phyloP scores from a whole-genome alignment of 192 early-diverging fungal genomes.

The Linnemannia schmuckeri region DNA sequence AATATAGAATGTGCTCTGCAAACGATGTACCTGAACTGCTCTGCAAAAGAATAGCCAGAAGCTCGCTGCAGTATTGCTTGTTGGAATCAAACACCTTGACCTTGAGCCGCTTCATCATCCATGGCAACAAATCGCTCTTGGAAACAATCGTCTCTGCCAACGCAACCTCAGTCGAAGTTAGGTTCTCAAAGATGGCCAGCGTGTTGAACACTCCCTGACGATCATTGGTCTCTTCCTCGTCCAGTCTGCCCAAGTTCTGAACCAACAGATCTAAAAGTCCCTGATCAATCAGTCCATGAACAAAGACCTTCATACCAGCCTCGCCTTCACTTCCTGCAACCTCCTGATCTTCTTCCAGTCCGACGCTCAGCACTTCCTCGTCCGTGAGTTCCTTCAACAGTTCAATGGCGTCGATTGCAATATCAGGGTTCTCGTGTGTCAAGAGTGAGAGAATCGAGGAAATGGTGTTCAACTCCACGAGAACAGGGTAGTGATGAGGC shows the following conservation, averaged over 20 bases:
- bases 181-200: conserved; percentile 88
- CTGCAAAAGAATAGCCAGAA: conserved; percentile 89
- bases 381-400: conserved; percentile 93
- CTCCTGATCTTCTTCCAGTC: conserved; percentile 68
- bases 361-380: conserved; percentile 80
- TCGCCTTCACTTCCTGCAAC: conserved; percentile 67
- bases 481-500: conserved; percentile 81
- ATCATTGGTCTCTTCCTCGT: conserved; percentile 84
- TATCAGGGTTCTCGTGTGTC: conserved; percentile 95
- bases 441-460: conserved; percentile 80
- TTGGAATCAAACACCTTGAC: conserved; percentile 82
- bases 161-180: conserved; percentile 79
- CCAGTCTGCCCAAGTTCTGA: conserved; percentile 81
- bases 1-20: conserved; percentile 5
- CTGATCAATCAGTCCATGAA: conserved; percentile 74
- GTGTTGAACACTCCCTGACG: conserved; percentile 89
- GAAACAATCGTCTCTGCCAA: conserved; percentile 74
- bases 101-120: conserved; percentile 79
- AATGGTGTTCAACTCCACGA: conserved; percentile 78
- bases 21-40: conserved; percentile 63
- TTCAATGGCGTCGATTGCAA: conserved; percentile 86
- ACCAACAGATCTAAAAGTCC: conserved; percentile 83
- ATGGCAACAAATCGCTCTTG: conserved; percentile 77
- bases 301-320: conserved; percentile 74
- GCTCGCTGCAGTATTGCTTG: conserved; percentile 88